Conservation (phyloP, 2,329 filamentous ascomycete genomes). For the Monosporascus sp. region DNA sequence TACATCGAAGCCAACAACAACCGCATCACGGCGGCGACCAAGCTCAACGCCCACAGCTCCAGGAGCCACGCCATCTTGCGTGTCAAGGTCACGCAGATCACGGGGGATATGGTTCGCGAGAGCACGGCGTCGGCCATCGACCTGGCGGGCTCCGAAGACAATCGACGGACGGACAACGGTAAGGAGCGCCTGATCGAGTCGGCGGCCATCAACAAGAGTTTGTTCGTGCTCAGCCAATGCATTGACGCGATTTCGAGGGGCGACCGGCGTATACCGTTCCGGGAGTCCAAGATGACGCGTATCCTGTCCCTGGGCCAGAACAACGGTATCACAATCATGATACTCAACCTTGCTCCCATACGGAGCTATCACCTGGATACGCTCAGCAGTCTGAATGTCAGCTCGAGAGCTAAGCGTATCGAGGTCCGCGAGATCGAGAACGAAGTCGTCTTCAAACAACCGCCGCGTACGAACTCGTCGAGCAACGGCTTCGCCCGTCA, state of each 20-base stretch:
- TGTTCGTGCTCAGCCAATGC: conserved; percentile 91
- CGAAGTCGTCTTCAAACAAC: conserved; percentile 80
- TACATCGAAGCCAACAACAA: conserved; percentile 93
- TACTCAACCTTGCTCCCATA: conserved; percentile 87
- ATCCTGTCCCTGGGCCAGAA: conserved; percentile 91
- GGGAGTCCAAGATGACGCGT: conserved; percentile 95
- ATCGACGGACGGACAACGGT: conserved; percentile 87
- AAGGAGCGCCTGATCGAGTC: conserved; percentile 92
- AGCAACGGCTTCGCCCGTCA: conserved; percentile 52
- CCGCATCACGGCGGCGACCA: conserved; percentile 82
- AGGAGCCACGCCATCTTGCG: conserved; percentile 86
- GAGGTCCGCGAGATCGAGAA: conserved; percentile 95
- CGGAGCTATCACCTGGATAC: conserved; percentile 91
- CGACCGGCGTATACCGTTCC: conserved; percentile 77
- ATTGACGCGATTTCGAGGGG: conserved; percentile 84
- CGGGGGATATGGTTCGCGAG: conserved; percentile 60
- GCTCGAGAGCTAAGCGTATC: conserved; percentile 92
- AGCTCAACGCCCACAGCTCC: conserved; percentile 87
- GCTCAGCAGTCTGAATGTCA: conserved; percentile 88
- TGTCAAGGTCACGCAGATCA: conserved; percentile 78
- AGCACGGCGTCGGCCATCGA: conserved; percentile 93
- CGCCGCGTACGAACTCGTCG: conserved; percentile 46
- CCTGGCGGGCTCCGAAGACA: conserved; percentile 92
- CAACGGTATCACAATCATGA: conserved; percentile 93
- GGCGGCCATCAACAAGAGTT: conserved; percentile 93